Evolutionary conservation across 176 grass and related monocot species (phyloP).

Genomic region (Cenchrus fungigraminus): DNA sequence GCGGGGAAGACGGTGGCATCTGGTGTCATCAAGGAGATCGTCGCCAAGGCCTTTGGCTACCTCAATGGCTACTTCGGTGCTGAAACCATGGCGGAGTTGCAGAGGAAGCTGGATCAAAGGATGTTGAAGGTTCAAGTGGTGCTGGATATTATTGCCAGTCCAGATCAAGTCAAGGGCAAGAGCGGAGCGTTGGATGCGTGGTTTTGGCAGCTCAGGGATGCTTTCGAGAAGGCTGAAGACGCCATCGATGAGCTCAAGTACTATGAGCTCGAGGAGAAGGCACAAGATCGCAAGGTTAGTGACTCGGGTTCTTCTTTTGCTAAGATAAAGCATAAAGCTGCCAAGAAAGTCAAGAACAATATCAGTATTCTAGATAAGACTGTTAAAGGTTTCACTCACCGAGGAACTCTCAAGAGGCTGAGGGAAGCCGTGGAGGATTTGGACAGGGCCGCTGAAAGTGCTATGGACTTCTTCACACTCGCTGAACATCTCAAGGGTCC

Average conservation of each 20-base stretch:
- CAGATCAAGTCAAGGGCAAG: slow-evolving; percentile 1
- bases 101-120: neutral
- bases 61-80: neutral
- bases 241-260: slow-evolving; percentile 30
- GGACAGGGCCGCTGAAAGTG: neutral
- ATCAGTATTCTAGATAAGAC: neutral
- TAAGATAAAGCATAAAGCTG: slow-evolving; percentile 29
- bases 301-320: slow-evolving; percentile 6
- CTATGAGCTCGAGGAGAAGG: slow-evolving; percentile 32
- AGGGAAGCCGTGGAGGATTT: slow-evolving; percentile 8
- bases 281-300: slow-evolving; percentile 17
- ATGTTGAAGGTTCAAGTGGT: slow-evolving; percentile 21
- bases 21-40: slow-evolving; percentile 9
- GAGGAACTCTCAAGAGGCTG: slow-evolving; percentile 23
- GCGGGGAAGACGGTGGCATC: slow-evolving; percentile 19
- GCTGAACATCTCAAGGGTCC: neutral
- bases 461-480: neutral
- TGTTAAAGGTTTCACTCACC: neutral
- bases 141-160: neutral
- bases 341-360: slow-evolving; percentile 13
- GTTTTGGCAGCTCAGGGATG: slow-evolving; percentile 52
- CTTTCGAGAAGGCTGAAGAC: neutral
- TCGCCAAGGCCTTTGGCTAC: slow-evolving; percentile 24
- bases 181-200: slow-evolving; percentile 34
- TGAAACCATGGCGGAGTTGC: neutral